These are phyloP conservation scores for Arctium lappa DNA, from an alignment of 129 eudicot species.

Conservation along the genomic window DNA sequence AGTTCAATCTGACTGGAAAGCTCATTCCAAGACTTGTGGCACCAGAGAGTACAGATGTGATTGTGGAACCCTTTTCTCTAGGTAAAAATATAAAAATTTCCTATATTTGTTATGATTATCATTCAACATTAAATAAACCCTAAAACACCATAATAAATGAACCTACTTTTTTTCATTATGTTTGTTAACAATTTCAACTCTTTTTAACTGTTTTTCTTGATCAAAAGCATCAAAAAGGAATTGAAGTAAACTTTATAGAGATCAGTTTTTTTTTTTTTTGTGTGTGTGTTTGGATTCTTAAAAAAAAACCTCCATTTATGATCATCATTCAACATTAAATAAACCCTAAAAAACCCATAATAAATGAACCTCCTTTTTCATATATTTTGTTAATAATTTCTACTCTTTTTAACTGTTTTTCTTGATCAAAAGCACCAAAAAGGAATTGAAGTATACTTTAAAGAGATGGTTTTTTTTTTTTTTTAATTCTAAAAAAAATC, in stretches of 20 bases:
- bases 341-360: not conserved
- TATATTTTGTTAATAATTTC: slow-evolving; percentile 10
- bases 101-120: not conserved
- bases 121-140: not conserved
- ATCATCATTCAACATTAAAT: not conserved
- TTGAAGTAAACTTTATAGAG: not conserved
- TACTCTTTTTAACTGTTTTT: slow-evolving; percentile 11
- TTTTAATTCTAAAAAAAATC: no score
- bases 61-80: slow-evolving; percentile 80
- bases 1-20: slow-evolving; percentile 84
- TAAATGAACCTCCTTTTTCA: slow-evolving; percentile 16
- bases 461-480: no score
- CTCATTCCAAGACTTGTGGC: slow-evolving; percentile 79
- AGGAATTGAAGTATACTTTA: not conserved
- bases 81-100: slow-evolving; percentile 24
- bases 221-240: not conserved
- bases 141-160: slow-evolving; percentile 16
- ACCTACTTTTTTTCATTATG: not conserved
- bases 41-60: slow-evolving; percentile 81
- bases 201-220: slow-evolving; percentile 20
- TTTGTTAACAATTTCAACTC: slow-evolving; percentile 12
- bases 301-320: not conserved
- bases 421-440: slow-evolving; percentile 14
- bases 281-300: no score
- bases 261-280: no score